Conservation (phyloP, 768 basidiomycete genomes). For the Galerina marginata region DNA sequence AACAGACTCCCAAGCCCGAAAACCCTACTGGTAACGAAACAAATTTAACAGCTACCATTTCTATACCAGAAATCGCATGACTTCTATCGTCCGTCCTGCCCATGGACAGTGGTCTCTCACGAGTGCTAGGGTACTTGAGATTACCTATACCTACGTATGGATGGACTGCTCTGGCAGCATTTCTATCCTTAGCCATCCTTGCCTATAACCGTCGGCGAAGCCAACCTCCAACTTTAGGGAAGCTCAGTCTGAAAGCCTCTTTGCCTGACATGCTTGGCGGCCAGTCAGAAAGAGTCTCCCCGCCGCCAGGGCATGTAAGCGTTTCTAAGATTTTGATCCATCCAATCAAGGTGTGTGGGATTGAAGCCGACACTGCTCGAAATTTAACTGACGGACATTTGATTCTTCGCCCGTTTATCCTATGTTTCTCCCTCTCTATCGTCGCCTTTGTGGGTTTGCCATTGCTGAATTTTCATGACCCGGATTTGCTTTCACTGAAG, state of each 20-base stretch:
- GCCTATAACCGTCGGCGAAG: slow-evolving; percentile 5
- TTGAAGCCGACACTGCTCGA: neutral
- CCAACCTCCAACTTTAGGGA: neutral
- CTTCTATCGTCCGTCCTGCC: neutral
- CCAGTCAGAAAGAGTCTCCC: slow-evolving; percentile 11
- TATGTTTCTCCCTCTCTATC: too few species aligned
- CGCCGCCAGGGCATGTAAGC: slow-evolving; percentile 36
- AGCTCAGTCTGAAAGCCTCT: neutral
- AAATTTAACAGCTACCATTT: neutral
- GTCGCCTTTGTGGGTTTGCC: too few species aligned
- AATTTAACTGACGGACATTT: neutral
- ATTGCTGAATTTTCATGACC: neutral
- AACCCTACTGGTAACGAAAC: neutral
- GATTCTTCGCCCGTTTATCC: too few species aligned
- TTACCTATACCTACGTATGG: slow-evolving; percentile 1
- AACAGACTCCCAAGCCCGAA: neutral
- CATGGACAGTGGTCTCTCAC: slow-evolving; percentile 7
- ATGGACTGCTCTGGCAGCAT: slow-evolving; percentile 17
- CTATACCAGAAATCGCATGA: slow-evolving; percentile 10
- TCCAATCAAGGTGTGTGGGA: slow-evolving; percentile 63
- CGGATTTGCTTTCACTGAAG: slow-evolving; percentile 35
- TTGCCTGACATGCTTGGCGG: neutral
- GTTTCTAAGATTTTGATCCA: slow-evolving; percentile 68
- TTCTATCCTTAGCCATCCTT: slow-evolving; percentile 16
- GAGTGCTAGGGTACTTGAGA: slow-evolving; percentile 3